Base-by-base conservation (phyloP, 805 yeast species). In the Candida wancherniae region DNA sequence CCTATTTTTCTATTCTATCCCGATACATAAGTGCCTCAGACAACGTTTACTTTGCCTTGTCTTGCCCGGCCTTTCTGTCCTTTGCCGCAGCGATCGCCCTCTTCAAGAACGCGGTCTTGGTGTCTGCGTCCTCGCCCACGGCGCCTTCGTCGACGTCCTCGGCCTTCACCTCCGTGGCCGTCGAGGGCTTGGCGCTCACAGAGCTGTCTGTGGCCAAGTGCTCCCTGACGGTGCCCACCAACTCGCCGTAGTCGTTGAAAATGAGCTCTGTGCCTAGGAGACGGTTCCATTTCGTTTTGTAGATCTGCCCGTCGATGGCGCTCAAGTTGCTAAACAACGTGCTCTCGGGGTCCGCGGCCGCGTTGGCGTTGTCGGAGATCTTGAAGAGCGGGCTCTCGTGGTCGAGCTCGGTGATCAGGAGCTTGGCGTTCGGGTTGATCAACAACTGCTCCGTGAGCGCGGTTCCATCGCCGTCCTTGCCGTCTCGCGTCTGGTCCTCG, bases 241-340 rank as follows among this genome's bases (percentile, higher is more conserved):
- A 42, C 20, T 64, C 64, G 0, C 70, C 71, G 35, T 61, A 51
- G 28, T 65, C 71, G 38, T 66, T 69, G 37, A 64, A 61, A 2
- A 65, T 45, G 34, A 63, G 44, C 28, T 64, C 96, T 0, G 94
- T 82, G 0, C 97, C 97, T 1, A 84, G 79, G 3, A 85, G 56
- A 33, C 72, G 72, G 24, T 70, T 67, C 96, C 97, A 88, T 14
- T 66, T 60, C 2, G 94, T 92, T 53, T 77, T 75, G 51, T 76
- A 85, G 4, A 84, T 56, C 22, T 70, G 63, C 12, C 68, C 69
- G 37, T 65, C 69, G 3, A 59, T 54, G 6, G 61, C 53, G 14
- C 56, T 48, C 19, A 62, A 34, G 26, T 58, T 49, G 37, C 55
- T 53, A 22, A 55, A 43, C 6, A 35, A 21, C 21, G 36, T 22